phyloP scores from a whole-genome alignment of 2,329 filamentous ascomycete genomes.

The Aspergillus quadrilineatus region DNA sequence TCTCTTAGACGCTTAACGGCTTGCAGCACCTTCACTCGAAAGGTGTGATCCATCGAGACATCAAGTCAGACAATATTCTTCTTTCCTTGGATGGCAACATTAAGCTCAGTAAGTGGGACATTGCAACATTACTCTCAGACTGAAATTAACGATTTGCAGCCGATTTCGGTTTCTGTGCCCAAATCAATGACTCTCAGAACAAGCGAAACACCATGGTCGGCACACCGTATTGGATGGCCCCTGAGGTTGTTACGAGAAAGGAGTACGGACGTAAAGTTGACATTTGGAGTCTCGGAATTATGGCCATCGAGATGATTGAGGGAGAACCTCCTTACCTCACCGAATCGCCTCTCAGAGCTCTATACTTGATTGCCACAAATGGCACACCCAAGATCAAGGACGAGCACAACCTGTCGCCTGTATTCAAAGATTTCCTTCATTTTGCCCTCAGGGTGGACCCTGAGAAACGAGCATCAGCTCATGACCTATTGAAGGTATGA shows the following conservation, averaged over 20 bases:
- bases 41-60: conserved; percentile 96
- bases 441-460: conserved; percentile 96
- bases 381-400: conserved; percentile 95
- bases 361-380: conserved; percentile 96
- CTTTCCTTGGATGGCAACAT: conserved; percentile 93
- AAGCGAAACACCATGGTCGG: conserved; percentile 99
- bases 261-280: conserved; percentile 98
- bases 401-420: conserved; percentile 72
- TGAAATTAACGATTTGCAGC: conserved; percentile 53
- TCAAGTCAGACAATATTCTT: conserved; percentile 98
- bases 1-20: conserved; percentile 70
- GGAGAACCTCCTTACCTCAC: conserved; percentile 96
- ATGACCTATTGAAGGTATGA: conserved; percentile 87
- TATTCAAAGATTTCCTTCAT: conserved; percentile 88
- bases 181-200: conserved; percentile 94
- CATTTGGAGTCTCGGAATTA: conserved; percentile 97
- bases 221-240: conserved; percentile 99
- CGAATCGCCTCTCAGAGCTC: conserved; percentile 84
- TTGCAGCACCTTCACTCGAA: conserved; percentile 96
- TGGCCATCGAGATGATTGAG: conserved; percentile 99
- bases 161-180: conserved; percentile 97
- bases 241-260: conserved; percentile 94
- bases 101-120: conserved; percentile 75
- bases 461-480: conserved; percentile 91
- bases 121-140: background rate